Evolutionary conservation across 371 early-diverging fungal genomes (phyloP).

Genomic region (Syncephalastrum sp.): DNA sequence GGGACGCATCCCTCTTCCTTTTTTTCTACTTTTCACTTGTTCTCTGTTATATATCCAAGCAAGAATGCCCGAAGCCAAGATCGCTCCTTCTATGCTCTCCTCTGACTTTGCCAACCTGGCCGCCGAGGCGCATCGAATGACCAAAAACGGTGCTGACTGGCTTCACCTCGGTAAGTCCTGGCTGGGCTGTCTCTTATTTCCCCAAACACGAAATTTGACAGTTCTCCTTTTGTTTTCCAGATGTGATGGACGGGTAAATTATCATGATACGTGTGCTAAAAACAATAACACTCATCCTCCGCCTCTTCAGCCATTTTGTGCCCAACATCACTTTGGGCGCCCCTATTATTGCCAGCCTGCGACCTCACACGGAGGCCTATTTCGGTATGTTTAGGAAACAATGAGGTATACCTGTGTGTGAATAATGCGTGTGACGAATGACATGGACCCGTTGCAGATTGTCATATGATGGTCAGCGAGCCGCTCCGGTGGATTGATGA

Average conservation of each 20-base stretch:
- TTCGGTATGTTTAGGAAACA: constrained; percentile 56
- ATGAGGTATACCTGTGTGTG: too few species aligned
- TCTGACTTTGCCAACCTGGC: constrained; percentile 91
- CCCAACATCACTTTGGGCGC: constrained; percentile 97
- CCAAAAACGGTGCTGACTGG: constrained; percentile 90
- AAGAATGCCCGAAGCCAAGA: constrained; percentile 71
- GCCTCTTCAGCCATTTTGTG: constrained; percentile 85
- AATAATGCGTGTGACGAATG: background rate
- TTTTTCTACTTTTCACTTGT: background rate
- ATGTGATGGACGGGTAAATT: constrained; percentile 82
- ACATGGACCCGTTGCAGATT: constrained; percentile 58
- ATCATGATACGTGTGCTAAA: background rate
- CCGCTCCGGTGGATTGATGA: constrained; percentile 95
- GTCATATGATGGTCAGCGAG: constrained; percentile 96
- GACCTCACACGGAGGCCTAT: constrained; percentile 88
- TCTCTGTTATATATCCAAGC: background rate
- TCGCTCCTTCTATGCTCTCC: constrained; percentile 92
- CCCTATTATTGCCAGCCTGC: constrained; percentile 85
- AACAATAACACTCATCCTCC: background rate
- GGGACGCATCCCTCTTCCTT: background rate
- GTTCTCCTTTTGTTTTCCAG: constrained; percentile 29
- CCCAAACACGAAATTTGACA: background rate
- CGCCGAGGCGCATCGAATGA: constrained; percentile 87
- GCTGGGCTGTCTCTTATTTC: background rate
- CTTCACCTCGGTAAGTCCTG: constrained; percentile 83